These are phyloP conservation scores for Prillingera fragicola DNA, from an alignment of 1,284 basidiomycete genomes.

Conservation along the genomic window DNA sequence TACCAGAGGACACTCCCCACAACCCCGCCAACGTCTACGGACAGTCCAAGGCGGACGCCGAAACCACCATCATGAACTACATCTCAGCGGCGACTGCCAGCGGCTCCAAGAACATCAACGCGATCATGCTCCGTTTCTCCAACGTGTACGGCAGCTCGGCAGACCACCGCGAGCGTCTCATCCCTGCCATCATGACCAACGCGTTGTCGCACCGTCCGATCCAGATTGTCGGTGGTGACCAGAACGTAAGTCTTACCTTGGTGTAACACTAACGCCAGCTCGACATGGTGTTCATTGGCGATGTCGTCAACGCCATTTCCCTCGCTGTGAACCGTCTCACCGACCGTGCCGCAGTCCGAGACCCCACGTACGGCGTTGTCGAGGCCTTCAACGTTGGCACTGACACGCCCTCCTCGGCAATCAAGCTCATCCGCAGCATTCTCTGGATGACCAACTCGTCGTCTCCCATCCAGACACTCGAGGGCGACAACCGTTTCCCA, in stretches of 20 bases:
- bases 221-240: slow-evolving; percentile 26
- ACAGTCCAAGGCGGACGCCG: slow-evolving; percentile 24
- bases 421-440: slow-evolving; percentile 24
- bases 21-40: slow-evolving; percentile 31
- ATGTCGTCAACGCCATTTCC: slow-evolving; percentile 26
- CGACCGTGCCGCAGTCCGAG: background rate
- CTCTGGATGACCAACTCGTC: slow-evolving; percentile 28
- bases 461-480: slow-evolving; percentile 28
- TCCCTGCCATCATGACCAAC: slow-evolving; percentile 23
- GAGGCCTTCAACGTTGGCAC: slow-evolving; percentile 31
- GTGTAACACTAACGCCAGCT: slow-evolving; percentile 9
- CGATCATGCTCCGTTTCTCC: slow-evolving; percentile 22
- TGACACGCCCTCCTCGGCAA: slow-evolving; percentile 16
- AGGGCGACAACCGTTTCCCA: slow-evolving; percentile 25
- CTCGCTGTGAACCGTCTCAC: slow-evolving; percentile 19
- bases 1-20: slow-evolving; percentile 21
- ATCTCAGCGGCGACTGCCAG: no score
- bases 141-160: slow-evolving; percentile 24
- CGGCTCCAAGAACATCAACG: slow-evolving; percentile 8
- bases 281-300: slow-evolving; percentile 32
- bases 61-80: slow-evolving; percentile 20
- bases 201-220: slow-evolving; percentile 22
- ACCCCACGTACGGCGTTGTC: no score
- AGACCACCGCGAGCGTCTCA: slow-evolving; percentile 25
- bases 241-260: slow-evolving; percentile 14